Evolutionary conservation across 257 asterid genomes (phyloP).

Genomic region (Prunella vulgaris): DNA sequence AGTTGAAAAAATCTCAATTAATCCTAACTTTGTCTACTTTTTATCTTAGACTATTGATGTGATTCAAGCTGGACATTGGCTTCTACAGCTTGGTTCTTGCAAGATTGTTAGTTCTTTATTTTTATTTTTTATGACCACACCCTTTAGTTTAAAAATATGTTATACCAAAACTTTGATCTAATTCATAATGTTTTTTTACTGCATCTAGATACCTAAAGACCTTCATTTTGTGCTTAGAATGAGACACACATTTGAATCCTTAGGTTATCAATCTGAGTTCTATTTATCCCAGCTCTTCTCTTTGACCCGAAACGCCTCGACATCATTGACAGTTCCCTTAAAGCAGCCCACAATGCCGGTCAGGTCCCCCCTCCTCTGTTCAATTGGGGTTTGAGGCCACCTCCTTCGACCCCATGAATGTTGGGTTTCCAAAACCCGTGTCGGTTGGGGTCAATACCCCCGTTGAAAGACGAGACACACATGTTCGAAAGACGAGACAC

Average conservation of each 20-base stretch:
- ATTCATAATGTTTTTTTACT: constrained; percentile 9
- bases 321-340: constrained; percentile 50
- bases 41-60: constrained; percentile 93
- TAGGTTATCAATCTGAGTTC: constrained; percentile 90
- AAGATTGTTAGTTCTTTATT: constrained; percentile 77
- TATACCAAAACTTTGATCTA: background rate
- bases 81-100: constrained; percentile 96
- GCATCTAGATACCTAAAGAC: constrained; percentile 80
- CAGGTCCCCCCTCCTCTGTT: constrained; percentile 60
- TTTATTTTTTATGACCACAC: background rate
- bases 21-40: background rate
- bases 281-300: constrained; percentile 91
- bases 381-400: constrained; percentile 80
- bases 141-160: background rate
- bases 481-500: no score
- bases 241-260: constrained; percentile 93
- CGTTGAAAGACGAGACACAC: constrained; percentile 64
- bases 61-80: constrained; percentile 98
- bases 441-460: constrained; percentile 42
- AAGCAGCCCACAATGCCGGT: constrained; percentile 55
- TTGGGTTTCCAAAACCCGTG: constrained; percentile 50
- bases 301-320: constrained; percentile 52
- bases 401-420: constrained; percentile 39
- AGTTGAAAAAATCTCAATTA: background rate
- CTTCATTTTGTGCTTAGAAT: constrained; percentile 94